Evolutionary conservation across 305 asterid genomes (phyloP), one percentile per base, ranked within the genome.

Genomic region (Fraxinus sp.): DNA sequence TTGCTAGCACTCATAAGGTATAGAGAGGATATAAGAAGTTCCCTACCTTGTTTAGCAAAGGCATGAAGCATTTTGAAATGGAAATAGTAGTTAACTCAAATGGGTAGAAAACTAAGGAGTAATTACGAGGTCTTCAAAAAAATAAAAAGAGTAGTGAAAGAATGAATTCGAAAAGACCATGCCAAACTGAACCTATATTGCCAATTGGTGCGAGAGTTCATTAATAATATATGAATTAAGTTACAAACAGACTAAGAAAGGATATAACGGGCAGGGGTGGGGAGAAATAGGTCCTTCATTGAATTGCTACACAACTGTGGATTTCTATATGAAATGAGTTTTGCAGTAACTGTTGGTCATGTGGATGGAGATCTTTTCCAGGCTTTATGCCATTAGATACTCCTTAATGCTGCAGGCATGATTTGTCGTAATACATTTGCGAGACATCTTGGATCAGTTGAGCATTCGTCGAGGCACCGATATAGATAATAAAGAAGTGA

Each of bases 351-450:
- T 76, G 57, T 80, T 37, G 64, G 76, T 55, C 81, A 44, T 64
- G 80, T 20, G 52, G 76, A 68, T 62, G 78, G 39, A 84, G 37
- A 76, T 75, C 83, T 76, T 76, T 52, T 79, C 59, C 32, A 37
- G 57, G 55, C 64, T 46, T 64, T 77, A 41, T 55, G 74, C 55
- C 49, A 32, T 77, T 76, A 70, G 78, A 66, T 74, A 57, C 79
- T 74, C 55, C 52, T 77, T 83, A 83, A 57, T 81, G 22, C 81
- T 81, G 22, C 28, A 30, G 76, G 74, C 32, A 18, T 70, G 76
- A 70, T 8, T 14, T 70, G 39, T 32, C 14, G 39, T 14, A 74
- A 83, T 79, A 70, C 35, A 70, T 68, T 24, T 68, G 36, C 74
- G 74, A 70, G 74, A 85, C 82, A 33, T 46, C 52, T 78, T 83